Percentiles rank a stretch among this genome's conserved stretches.
These are phyloP conservation scores for Fragaria vesca DNA, from an alignment of 306 rosid genomes.

Conservation along the genomic window DNA sequence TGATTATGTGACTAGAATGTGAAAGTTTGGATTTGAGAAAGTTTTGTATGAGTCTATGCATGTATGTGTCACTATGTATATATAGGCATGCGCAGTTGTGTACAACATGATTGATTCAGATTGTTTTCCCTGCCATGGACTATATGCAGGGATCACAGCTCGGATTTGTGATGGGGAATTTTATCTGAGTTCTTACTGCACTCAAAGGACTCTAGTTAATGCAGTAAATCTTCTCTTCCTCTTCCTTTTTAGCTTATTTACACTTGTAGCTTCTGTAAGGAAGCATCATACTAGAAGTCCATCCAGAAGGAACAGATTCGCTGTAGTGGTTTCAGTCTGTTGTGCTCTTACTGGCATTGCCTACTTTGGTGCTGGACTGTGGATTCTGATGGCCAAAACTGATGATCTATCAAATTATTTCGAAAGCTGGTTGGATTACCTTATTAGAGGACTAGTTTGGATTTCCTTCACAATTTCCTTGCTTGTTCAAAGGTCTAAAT, in stretches of 20 bases:
- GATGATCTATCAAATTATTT: slow-evolving; percentile 13
- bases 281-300: slow-evolving; percentile 12
- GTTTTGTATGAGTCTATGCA: neutral
- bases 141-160: slow-evolving; percentile 29
- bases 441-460: slow-evolving; percentile 52
- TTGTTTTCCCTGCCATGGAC: slow-evolving; percentile 1
- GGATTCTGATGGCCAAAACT: slow-evolving; percentile 31
- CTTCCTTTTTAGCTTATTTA: slow-evolving; percentile 28
- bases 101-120: neutral
- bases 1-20: neutral
- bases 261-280: slow-evolving; percentile 27
- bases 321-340: slow-evolving; percentile 35
- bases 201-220: slow-evolving; percentile 38
- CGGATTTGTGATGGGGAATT: slow-evolving; percentile 42
- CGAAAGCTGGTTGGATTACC: slow-evolving; percentile 29
- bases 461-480: slow-evolving; percentile 46
- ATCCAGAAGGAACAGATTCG: slow-evolving; percentile 31
- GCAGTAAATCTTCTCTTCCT: slow-evolving; percentile 39
- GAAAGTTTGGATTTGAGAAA: neutral
- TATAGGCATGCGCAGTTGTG: neutral
- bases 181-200: slow-evolving; percentile 43
- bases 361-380: slow-evolving; percentile 37
- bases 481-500: slow-evolving; percentile 42
- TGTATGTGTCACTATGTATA: neutral
- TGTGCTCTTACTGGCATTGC: slow-evolving; percentile 44